Evolutionary conservation across 208 protist genomes (phyloP).

Genomic region (Wallacemonas collosoma): DNA sequence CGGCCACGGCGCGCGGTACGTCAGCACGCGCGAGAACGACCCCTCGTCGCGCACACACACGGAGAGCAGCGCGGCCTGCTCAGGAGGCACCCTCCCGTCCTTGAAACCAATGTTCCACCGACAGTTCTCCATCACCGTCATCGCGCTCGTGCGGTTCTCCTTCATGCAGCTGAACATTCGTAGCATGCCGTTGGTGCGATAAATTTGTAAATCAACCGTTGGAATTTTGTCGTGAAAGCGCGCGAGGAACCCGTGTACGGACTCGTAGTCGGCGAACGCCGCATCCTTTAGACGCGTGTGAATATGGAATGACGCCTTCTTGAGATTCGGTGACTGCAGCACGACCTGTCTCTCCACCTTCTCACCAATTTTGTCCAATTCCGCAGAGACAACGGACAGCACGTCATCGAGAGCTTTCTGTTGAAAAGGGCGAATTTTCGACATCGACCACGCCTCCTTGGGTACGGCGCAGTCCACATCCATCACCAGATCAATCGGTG

Average conservation of each 20-base stretch:
- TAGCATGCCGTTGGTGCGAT: slow-evolving; percentile 83
- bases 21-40: slow-evolving; percentile 68
- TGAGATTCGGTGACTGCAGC: slow-evolving; percentile 88
- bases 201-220: slow-evolving; percentile 82
- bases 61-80: slow-evolving; percentile 75
- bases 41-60: slow-evolving; percentile 66
- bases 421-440: slow-evolving; percentile 71
- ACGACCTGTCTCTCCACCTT: slow-evolving; percentile 77
- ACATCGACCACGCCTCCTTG: slow-evolving; percentile 83
- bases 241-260: slow-evolving; percentile 77
- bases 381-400: slow-evolving; percentile 51
- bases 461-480: slow-evolving; percentile 90
- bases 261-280: slow-evolving; percentile 83
- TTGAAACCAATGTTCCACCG: slow-evolving; percentile 84
- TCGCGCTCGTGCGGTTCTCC: slow-evolving; percentile 89
- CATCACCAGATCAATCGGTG: slow-evolving; percentile 81
- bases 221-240: slow-evolving; percentile 76
- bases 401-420: slow-evolving; percentile 73
- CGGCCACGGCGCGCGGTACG: slow-evolving; percentile 56
- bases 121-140: slow-evolving; percentile 70
- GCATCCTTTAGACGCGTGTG: slow-evolving; percentile 87
- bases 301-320: slow-evolving; percentile 89
- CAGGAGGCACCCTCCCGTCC: slow-evolving; percentile 59
- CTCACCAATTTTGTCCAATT: slow-evolving; percentile 80
- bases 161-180: slow-evolving; percentile 90